Conservation (phyloP, 2,329 filamentous ascomycete species). For the Penicillium hesseltinei region DNA sequence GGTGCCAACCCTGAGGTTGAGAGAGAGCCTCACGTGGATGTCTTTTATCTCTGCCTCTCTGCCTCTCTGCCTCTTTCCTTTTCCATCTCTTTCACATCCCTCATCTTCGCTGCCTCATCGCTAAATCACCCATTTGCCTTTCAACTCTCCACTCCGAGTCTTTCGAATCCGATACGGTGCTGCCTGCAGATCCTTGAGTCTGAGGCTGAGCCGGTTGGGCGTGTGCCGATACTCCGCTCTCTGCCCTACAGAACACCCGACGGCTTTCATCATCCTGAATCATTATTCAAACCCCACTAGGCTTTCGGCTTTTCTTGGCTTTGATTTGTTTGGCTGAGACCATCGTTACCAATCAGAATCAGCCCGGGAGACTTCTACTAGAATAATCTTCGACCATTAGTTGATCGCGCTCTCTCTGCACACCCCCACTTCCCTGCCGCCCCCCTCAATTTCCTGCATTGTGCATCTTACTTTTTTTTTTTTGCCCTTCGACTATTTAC, state of each 20-base stretch:
- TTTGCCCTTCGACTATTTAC: neutral
- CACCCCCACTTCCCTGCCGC: constrained; percentile 23
- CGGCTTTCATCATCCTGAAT: constrained; percentile 10
- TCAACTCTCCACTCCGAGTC: constrained; percentile 1
- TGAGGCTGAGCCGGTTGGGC: constrained; percentile 9
- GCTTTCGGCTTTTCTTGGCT: neutral
- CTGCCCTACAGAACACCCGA: constrained; percentile 9
- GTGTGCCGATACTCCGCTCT: constrained; percentile 5
- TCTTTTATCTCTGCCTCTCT: constrained; percentile 9
- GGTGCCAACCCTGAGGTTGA: neutral
- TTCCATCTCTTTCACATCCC: neutral
- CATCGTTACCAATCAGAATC: constrained; percentile 18
- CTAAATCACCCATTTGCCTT: neutral
- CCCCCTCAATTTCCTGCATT: constrained; percentile 21
- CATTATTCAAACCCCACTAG: constrained; percentile 4
- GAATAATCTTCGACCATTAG: constrained; percentile 16
- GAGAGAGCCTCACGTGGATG: constrained; percentile 17
- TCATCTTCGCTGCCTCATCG: neutral
- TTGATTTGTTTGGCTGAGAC: constrained; percentile 1
- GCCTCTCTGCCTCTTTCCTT: neutral
- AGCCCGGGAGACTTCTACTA: neutral
- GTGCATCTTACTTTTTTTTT: constrained; percentile 8
- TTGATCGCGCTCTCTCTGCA: constrained; percentile 18
- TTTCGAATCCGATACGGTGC: neutral
- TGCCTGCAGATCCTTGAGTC: constrained; percentile 8